Evolutionary conservation across 2,329 filamentous ascomycete species (phyloP), one percentile per base, ranked within the genome.

Genomic region (Basipetospora chlamydospora): DNA sequence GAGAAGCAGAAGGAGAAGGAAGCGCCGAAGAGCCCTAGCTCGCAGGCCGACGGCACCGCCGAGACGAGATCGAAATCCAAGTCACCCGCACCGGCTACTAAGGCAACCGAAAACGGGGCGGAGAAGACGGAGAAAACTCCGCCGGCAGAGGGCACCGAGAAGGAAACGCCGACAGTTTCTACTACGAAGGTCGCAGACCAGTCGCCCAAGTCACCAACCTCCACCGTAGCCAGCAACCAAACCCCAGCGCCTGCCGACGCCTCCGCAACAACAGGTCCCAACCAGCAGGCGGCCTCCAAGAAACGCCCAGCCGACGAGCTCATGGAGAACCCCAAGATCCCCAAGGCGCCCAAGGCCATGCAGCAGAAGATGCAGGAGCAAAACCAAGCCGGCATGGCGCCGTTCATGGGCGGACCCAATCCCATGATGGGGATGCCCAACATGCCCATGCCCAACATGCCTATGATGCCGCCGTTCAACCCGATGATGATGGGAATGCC

Each of bases 251-350:
- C 35, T 29, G 28, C 36, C 21, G 30, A 35, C 17, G 22, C 23
- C 12, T 26, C 20, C 17, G 21, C 37, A 20, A 28, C 31, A 21
- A 29, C 33, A 22, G 33, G 34, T 35, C 5, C 28, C 3, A 7
- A 22, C 25, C 34, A 36, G 18, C 50, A 54, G 18, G 42, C 39
- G 36, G 58, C 57, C 39, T 61, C 72, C 18, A 90, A 82, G 60
- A 98, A 96, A 61, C 76, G 90, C 16, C 71, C 80, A 9, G 85
- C 86, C 11, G 84, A 88, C 25, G 79, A 86, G 36, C 66, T 66
- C 22, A 59, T 70, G 6, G 73, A 77, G 46, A 77, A 79, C 45
- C 70, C 28, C 72, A 70, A 49, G 71, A 77, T 28, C 71, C 74
- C 31, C 33, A 79, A 77, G 47, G 74, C 65, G 0, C 75, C 74